Evolutionary conservation across 2,329 filamentous ascomycete genomes (phyloP).

Genomic region (Sporothrix protearum): DNA sequence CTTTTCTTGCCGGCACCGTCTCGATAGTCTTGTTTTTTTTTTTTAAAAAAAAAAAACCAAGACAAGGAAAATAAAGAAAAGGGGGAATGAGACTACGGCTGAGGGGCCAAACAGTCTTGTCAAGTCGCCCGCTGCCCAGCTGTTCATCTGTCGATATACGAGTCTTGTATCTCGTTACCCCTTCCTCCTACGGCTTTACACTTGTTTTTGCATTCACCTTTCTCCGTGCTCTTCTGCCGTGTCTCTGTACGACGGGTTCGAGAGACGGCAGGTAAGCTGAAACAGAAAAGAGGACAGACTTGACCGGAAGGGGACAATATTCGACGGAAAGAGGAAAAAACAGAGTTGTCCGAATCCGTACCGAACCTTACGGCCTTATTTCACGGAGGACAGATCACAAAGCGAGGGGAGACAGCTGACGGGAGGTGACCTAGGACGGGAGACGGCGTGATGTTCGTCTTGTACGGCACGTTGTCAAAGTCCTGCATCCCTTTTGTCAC

Average conservation of each 20-base stretch:
- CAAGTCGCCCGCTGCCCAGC: not conserved
- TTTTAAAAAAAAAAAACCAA: not conserved
- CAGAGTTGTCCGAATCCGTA: slow-evolving; percentile 12
- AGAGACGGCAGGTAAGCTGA: not conserved
- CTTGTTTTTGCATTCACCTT: not conserved
- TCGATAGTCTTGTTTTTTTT: not conserved
- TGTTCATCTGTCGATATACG: not conserved
- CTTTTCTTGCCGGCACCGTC: not conserved
- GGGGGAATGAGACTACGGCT: not conserved
- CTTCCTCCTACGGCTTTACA: not conserved
- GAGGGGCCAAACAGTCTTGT: not conserved
- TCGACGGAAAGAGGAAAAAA: not conserved
- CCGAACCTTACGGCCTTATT: slow-evolving; percentile 26
- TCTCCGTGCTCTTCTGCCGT: slow-evolving; percentile 5
- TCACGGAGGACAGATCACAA: not conserved
- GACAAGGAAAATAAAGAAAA: not conserved
- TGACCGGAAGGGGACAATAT: not conserved
- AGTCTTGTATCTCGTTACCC: not conserved
- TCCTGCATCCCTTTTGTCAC: not conserved
- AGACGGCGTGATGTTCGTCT: not conserved
- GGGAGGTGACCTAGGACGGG: not conserved
- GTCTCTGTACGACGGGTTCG: slow-evolving; percentile 1
- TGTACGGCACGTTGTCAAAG: not conserved
- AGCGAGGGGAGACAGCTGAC: not conserved
- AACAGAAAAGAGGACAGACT: not conserved